Evolutionary conservation across 768 basidiomycete species (phyloP), one percentile per base, ranked within the genome.

Genomic region (Lentinus brumalis): DNA sequence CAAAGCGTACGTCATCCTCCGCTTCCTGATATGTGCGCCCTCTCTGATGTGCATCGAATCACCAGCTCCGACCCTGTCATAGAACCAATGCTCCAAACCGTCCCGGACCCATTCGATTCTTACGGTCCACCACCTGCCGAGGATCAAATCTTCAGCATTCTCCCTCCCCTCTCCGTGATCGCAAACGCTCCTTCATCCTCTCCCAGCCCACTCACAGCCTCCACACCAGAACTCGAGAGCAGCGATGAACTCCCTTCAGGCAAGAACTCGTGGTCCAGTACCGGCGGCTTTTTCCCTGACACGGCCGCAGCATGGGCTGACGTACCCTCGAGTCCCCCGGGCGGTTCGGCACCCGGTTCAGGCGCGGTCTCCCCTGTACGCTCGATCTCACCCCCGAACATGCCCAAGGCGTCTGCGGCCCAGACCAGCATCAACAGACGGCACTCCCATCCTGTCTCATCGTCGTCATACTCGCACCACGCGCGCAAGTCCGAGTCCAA

Each of bases 21-120:
- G 44, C 46, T 53, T 35, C n/a, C 4, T 26, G 21, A 18, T 42
- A 53, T 26, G 26, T 47, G 18, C 38, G 38, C 21, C 32, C 5
- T 42, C 14, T 32, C 32, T 26, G 16, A 26, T 41, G 44, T 44
- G 44, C 10, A 56, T 57, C 47, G 57, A 63, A 49, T 50, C 52
- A 51, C 39, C 69, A 89, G 89, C 53, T 92, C 91, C 61, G 95
- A 98, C 74, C 91, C 93, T 31, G 81, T 92, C 44, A 86, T 98
- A 57, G 94, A 98, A 71, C 90, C 90, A 1, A 90, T 98, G 86
- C 78, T 98, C 2, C 88, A 93, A 73, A 84, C 89, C 8, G 83
- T 96, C 50, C 94, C 94, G 18, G 95, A 97, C 72, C 92, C 95
- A 35, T 96, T 96, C 64, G 94, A 96, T 65, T 84, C 92, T 0